These are phyloP conservation scores for Yarrowia sp. DNA, from an alignment of 805 yeast species.

Conservation along the genomic window DNA sequence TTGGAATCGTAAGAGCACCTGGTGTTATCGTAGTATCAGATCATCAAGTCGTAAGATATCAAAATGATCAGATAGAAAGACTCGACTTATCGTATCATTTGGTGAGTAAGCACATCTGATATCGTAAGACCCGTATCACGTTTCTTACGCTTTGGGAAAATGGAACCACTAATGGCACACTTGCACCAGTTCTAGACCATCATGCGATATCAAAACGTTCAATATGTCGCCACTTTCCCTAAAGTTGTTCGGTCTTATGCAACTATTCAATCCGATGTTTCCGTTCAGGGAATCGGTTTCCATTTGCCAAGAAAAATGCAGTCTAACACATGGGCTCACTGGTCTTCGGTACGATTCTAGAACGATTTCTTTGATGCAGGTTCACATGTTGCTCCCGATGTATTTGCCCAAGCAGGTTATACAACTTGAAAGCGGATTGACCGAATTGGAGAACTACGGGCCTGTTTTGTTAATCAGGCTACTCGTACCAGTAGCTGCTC, in stretches of 20 bases:
- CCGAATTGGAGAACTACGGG: no score
- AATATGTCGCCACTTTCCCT: background rate
- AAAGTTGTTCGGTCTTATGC: background rate
- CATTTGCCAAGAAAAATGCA: background rate
- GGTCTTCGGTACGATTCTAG: background rate
- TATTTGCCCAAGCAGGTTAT: background rate
- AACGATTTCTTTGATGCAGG: background rate
- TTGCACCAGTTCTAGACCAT: background rate
- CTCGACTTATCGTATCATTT: background rate
- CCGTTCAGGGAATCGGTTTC: background rate
- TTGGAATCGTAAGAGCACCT: background rate
- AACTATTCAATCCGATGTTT: background rate
- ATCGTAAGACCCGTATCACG: background rate
- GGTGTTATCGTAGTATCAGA: background rate
- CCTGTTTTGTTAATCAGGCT: no score
- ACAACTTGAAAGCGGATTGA: background rate
- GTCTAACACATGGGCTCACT: background rate
- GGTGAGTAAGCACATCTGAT: background rate
- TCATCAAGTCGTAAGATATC: background rate
- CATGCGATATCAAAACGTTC: background rate
- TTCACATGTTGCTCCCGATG: background rate
- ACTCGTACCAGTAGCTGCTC: no score
- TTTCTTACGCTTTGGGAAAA: background rate
- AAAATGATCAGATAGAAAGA: background rate
- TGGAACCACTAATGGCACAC: background rate